These are phyloP conservation scores for Trypanosoma platydactyli DNA, from an alignment of 208 protist genomes.

Conservation along the genomic window DNA sequence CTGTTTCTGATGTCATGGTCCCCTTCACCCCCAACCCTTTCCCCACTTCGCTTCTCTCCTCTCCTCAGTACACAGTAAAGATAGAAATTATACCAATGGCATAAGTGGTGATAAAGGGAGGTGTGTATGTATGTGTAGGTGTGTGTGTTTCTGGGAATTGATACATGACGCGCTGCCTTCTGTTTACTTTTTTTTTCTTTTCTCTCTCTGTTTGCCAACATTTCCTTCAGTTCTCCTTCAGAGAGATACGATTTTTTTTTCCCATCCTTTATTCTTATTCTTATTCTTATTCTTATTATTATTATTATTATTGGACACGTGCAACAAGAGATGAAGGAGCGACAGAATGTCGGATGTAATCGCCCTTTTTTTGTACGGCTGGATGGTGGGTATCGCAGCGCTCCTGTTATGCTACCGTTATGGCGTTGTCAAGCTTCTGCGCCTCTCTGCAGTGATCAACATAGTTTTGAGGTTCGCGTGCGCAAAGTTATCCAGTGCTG, in stretches of 20 bases:
- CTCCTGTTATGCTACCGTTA: conserved; percentile 55
- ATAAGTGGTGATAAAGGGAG: too few species aligned
- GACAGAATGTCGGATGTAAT: conserved; percentile 10
- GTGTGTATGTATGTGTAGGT: conserved; percentile 17
- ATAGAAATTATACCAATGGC: too few species aligned
- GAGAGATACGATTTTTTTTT: conserved; percentile 6
- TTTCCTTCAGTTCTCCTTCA: too few species aligned
- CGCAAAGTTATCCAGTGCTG: background rate
- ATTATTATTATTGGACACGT: conserved; percentile 11
- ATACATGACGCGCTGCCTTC: background rate
- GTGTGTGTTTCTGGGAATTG: conserved; percentile 4
- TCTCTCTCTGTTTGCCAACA: background rate
- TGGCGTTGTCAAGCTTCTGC: conserved; percentile 39
- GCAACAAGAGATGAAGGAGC: background rate
- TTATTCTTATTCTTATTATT: conserved; percentile 15
- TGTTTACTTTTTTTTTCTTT: conserved; percentile 12
- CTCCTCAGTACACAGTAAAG: too few species aligned
- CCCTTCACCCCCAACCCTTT: too few species aligned
- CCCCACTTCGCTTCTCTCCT: too few species aligned
- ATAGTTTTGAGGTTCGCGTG: conserved; percentile 17
- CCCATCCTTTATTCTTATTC: conserved; percentile 2
- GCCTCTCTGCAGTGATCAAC: conserved; percentile 28
- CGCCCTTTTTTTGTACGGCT: conserved; percentile 53
- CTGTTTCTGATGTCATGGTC: conserved; percentile 9
- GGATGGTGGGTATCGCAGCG: conserved; percentile 39